phyloP scores from a whole-genome alignment of 2,329 filamentous ascomycete species.

The Orbilia brochopaga region DNA sequence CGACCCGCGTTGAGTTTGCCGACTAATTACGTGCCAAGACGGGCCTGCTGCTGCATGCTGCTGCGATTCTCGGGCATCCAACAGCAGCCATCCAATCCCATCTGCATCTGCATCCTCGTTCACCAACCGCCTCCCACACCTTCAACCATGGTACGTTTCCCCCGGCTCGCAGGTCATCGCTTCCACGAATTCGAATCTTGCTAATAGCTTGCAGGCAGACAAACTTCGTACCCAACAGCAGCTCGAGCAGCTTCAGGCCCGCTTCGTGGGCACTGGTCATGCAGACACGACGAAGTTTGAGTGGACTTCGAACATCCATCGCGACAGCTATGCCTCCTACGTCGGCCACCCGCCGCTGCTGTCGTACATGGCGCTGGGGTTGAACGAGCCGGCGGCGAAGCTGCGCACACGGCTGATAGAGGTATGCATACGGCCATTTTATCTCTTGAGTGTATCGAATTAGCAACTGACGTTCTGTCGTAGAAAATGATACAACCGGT shows the following conservation, averaged over 20 bases:
- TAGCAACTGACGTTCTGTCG: conserved; percentile 19
- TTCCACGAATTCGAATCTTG: not conserved
- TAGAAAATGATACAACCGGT: conserved; percentile 74
- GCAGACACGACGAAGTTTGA: conserved; percentile 96
- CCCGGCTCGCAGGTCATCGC: not conserved
- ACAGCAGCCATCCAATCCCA: not conserved
- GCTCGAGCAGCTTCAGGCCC: conserved; percentile 93
- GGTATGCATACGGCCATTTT: conserved; percentile 58
- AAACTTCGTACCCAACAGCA: conserved; percentile 98
- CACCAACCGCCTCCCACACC: conserved; percentile 8
- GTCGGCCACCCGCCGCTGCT: conserved; percentile 87
- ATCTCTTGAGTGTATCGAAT: not conserved
- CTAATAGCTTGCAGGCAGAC: conserved; percentile 70
- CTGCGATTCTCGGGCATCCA: conserved; percentile 21
- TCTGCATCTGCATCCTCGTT: conserved; percentile 4
- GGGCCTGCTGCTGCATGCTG: not conserved
- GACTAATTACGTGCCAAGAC: conserved; percentile 26
- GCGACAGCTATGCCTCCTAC: conserved; percentile 88
- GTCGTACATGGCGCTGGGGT: conserved; percentile 84
- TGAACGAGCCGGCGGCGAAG: conserved; percentile 83
- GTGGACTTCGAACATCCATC: conserved; percentile 93
- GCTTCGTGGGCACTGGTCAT: conserved; percentile 94
- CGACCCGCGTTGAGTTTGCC: conserved; percentile 48
- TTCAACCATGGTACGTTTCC: conserved; percentile 29
- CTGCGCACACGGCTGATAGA: conserved; percentile 81